Conservation (phyloP, 805 yeast genomes). For the Schwanniomyces occidentalis region DNA sequence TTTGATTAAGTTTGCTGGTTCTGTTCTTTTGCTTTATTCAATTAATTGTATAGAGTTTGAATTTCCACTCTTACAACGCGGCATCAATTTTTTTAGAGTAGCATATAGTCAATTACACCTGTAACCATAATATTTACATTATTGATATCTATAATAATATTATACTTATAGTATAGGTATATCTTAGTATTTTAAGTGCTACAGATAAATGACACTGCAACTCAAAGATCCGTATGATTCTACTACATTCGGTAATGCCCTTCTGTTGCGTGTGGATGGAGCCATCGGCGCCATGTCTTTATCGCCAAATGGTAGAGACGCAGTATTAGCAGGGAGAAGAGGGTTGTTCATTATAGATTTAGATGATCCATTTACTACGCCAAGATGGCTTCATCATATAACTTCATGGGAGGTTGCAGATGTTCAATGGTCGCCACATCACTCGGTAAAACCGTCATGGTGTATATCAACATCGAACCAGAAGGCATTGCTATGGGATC, state of each 20-base stretch:
- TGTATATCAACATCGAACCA: constrained; percentile 93
- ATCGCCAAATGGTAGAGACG: constrained; percentile 89
- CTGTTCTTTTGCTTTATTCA: too few species aligned
- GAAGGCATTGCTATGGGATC: constrained; percentile 93
- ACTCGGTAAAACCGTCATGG: constrained; percentile 77
- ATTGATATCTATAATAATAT: too few species aligned
- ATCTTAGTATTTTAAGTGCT: too few species aligned
- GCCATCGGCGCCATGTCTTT: constrained; percentile 90
- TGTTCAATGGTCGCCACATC: constrained; percentile 97
- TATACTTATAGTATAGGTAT: too few species aligned
- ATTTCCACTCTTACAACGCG: too few species aligned
- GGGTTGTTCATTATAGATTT: constrained; percentile 90
- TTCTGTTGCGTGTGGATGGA: constrained; percentile 85
- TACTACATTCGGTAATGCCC: constrained; percentile 74
- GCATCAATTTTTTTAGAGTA: too few species aligned
- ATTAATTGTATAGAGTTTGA: too few species aligned
- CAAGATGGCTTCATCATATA: constrained; percentile 87
- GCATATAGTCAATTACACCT: too few species aligned
- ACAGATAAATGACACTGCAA: constrained; percentile 5
- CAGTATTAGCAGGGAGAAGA: constrained; percentile 78
- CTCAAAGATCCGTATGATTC: constrained; percentile 35
- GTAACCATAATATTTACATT: too few species aligned
- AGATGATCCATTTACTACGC: constrained; percentile 94
- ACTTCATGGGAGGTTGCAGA: constrained; percentile 99
- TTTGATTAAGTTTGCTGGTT: too few species aligned